Evolutionary conservation across 2,329 filamentous ascomycete species (phyloP).

Genomic region (Cryphonectria nitschkei): DNA sequence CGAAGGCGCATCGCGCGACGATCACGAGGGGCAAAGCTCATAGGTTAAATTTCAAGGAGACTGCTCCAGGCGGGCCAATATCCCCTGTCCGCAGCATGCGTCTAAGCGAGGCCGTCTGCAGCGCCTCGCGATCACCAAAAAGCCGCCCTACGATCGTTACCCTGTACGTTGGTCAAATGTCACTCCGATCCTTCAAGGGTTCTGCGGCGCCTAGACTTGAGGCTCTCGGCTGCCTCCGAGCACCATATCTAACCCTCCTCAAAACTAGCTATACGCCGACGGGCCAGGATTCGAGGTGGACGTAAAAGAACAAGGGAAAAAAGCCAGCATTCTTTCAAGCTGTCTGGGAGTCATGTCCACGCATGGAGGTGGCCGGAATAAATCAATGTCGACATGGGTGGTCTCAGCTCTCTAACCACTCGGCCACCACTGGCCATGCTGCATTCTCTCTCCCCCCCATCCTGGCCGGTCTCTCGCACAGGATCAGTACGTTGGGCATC

Average conservation of each 20-base stretch:
- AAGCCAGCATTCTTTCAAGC: background rate
- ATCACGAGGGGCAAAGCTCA: constrained; percentile 13
- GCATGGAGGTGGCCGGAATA: background rate
- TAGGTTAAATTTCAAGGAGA: background rate
- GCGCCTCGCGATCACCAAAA: background rate
- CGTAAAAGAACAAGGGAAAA: background rate
- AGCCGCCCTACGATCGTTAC: background rate
- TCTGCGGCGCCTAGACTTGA: background rate
- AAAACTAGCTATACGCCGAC: background rate
- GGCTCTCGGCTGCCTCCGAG: constrained; percentile 10
- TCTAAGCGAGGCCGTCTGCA: constrained; percentile 12
- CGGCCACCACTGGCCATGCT: background rate
- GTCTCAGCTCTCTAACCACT: background rate
- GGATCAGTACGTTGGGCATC: background rate
- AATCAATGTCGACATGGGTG: background rate
- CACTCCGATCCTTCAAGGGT: background rate
- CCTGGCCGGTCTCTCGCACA: background rate
- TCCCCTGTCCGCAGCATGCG: constrained; percentile 11
- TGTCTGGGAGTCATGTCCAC: background rate
- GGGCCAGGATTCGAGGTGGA: background rate
- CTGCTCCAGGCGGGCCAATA: background rate
- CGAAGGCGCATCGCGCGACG: constrained; percentile 12
- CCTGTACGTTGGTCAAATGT: constrained; percentile 1
- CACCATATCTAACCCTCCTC: background rate
- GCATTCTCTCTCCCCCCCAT: background rate